A percentile compares a stretch with the other conserved stretches of the same genome.
phyloP scores from a whole-genome alignment of 2,329 filamentous ascomycete genomes.

The Venturia oleaginea region DNA sequence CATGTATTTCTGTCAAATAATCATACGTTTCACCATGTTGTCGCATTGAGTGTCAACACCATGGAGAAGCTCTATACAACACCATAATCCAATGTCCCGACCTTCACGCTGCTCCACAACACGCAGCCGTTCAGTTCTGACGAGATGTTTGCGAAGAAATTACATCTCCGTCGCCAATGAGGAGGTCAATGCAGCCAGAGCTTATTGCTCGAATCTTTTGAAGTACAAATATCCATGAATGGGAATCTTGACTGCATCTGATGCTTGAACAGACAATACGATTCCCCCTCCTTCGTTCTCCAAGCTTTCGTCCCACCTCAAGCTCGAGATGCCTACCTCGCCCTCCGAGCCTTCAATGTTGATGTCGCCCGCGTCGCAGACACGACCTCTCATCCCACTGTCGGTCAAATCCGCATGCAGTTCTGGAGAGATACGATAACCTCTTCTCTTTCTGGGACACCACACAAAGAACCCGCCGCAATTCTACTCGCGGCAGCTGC shows the following conservation, averaged over 20 bases:
- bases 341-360: slow-evolving; percentile 85
- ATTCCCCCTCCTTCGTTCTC: slow-evolving; percentile 80
- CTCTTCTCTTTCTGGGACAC: slow-evolving; percentile 64
- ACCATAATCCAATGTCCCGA: slow-evolving; percentile 8
- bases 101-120: background rate
- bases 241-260: background rate
- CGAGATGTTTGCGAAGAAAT: background rate
- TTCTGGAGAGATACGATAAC: slow-evolving; percentile 88
- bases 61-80: slow-evolving; percentile 8
- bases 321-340: slow-evolving; percentile 74
- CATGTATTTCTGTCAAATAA: background rate
- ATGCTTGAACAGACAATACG: slow-evolving; percentile 56
- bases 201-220: slow-evolving; percentile 51
- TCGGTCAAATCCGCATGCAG: slow-evolving; percentile 82
- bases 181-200: slow-evolving; percentile 41
- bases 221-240: slow-evolving; percentile 29
- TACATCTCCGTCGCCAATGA: slow-evolving; percentile 19
- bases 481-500: slow-evolving; percentile 70
- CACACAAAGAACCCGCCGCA: slow-evolving; percentile 86
- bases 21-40: background rate
- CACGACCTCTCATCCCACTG: slow-evolving; percentile 75
- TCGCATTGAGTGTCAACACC: background rate
- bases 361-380: slow-evolving; percentile 87
- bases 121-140: slow-evolving; percentile 11
- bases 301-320: slow-evolving; percentile 72